Conservation (phyloP, 371 early-diverging fungal genomes). For the Saksenaea vasiformis region DNA sequence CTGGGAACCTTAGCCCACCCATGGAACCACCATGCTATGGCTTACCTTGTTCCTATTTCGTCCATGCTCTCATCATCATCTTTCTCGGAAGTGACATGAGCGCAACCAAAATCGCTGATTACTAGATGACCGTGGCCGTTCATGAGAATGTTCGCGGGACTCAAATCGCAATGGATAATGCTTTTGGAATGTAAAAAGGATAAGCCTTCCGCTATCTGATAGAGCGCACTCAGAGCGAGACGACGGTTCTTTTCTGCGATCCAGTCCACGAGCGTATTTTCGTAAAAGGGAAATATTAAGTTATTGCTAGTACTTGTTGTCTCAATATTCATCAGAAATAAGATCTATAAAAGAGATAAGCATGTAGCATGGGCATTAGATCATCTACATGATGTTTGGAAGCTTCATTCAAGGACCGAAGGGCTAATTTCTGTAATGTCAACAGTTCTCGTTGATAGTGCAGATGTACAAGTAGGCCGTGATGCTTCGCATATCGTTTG, state of each 20-base stretch:
- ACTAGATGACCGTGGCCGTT: constrained; percentile 54
- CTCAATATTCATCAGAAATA: constrained; percentile 26
- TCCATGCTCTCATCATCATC: constrained; percentile 11
- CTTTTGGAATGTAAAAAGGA: constrained; percentile 58
- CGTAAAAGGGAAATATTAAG: constrained; percentile 37
- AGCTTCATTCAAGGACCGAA: constrained; percentile 20
- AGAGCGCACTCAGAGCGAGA: constrained; percentile 26
- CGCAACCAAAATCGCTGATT: constrained; percentile 86
- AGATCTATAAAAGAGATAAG: constrained; percentile 20
- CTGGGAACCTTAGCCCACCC: constrained; percentile 14
- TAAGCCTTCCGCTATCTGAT: constrained; percentile 61
- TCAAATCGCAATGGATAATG: constrained; percentile 77
- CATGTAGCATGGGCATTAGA: too few species aligned
- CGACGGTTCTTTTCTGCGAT: not conserved
- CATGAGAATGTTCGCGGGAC: constrained; percentile 73
- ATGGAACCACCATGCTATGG: not conserved
- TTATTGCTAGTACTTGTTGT: constrained; percentile 15
- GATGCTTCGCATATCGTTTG: constrained; percentile 39
- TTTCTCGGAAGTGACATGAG: constrained; percentile 25
- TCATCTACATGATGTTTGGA: constrained; percentile 28
- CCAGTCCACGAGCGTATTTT: constrained; percentile 16
- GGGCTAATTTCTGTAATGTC: constrained; percentile 27
- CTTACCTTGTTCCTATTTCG: constrained; percentile 48
- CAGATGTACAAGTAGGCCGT: constrained; percentile 29
- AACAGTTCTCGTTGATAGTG: constrained; percentile 43